Evolutionary conservation across 345 rosid genomes (phyloP), one percentile per base, ranked within the genome.

Genomic region (Combretum micranthum): DNA sequence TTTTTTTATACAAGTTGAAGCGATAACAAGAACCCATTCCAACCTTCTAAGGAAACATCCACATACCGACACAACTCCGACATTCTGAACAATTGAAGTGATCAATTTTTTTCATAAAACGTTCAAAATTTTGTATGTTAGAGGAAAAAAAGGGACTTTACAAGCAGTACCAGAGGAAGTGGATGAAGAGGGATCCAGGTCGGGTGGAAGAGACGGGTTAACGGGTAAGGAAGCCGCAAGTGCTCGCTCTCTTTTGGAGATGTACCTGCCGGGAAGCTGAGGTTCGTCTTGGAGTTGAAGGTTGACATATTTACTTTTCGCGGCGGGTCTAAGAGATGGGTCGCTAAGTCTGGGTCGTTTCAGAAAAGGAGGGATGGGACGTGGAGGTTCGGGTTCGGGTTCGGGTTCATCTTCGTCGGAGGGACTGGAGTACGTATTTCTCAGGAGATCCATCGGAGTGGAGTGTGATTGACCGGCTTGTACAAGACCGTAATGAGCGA

Each of bases 211-310:
- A 47, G 19, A 61, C 20, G 23, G 49, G 44, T 13, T 44, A 7
- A 50, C 15, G 15, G 77, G 48, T 22, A 53, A 18, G 11, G 75
- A 62, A 15, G 64, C 64, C 25, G 55, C 22, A 26, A 79, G 65
- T 5, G 82, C 80, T 51, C 83, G 62, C 66, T 93, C 94, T 69
- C 91, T 75, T 75, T 82, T 83, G 18, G 89, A 86, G 19, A 92
- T 49, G 66, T 85, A 83, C 59, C 94, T 71, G 0, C 91, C 96
- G 15, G 83, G 77, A 49, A 72, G 47, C 63, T 79, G 66, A 66
- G 80, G 68, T 72, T 72, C 85, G 4, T 42, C 54, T 61, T 48
- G 71, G 67, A 50, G 10, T 32, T 32, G 53, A 53, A 16, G 61
- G 8, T 42, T 20, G 17, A 42, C 15, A 13, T 39, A 45, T 20